These are phyloP conservation scores for Yamadazyma spencermartinsiae DNA, from an alignment of 1,139 yeast species.

Conservation along the genomic window DNA sequence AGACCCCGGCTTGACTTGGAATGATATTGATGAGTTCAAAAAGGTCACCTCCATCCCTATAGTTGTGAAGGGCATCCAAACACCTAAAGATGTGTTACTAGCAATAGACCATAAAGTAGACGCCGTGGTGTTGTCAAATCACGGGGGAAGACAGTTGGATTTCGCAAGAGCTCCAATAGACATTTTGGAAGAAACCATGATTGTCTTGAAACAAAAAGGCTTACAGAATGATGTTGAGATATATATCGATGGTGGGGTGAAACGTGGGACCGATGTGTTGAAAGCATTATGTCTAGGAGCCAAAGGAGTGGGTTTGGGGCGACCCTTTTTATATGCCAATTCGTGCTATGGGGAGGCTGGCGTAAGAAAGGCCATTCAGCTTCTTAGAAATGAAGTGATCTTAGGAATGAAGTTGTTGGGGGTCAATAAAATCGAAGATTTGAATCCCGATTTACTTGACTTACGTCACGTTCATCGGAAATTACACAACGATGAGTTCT, in stretches of 20 bases:
- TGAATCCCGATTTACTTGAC: slow-evolving; percentile 23
- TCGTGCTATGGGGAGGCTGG: slow-evolving; percentile 53
- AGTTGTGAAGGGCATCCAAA: slow-evolving; percentile 52
- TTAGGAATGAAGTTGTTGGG: slow-evolving; percentile 49
- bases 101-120: slow-evolving; percentile 49
- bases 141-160: slow-evolving; percentile 58
- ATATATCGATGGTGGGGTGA: slow-evolving; percentile 56
- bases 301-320: slow-evolving; percentile 55
- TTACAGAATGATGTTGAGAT: slow-evolving; percentile 42
- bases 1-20: slow-evolving; percentile 21
- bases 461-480: slow-evolving; percentile 7
- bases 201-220: slow-evolving; percentile 33
- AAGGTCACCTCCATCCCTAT: slow-evolving; percentile 30
- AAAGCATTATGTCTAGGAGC: slow-evolving; percentile 59
- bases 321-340: slow-evolving; percentile 49
- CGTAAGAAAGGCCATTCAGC: slow-evolving; percentile 41
- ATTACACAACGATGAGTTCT: slow-evolving; percentile 29
- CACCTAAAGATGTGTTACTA: slow-evolving; percentile 49
- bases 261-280: slow-evolving; percentile 54
- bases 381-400: slow-evolving; percentile 46
- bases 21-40: slow-evolving; percentile 21
- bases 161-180: slow-evolving; percentile 49
- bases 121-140: slow-evolving; percentile 55
- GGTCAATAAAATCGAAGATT: slow-evolving; percentile 37
- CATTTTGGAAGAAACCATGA: slow-evolving; percentile 48